A percentile compares a stretch with the other conserved stretches of the same genome.
Evolutionary conservation across 2,329 filamentous ascomycete genomes (phyloP).

Genomic region (Endothia cerciana): DNA sequence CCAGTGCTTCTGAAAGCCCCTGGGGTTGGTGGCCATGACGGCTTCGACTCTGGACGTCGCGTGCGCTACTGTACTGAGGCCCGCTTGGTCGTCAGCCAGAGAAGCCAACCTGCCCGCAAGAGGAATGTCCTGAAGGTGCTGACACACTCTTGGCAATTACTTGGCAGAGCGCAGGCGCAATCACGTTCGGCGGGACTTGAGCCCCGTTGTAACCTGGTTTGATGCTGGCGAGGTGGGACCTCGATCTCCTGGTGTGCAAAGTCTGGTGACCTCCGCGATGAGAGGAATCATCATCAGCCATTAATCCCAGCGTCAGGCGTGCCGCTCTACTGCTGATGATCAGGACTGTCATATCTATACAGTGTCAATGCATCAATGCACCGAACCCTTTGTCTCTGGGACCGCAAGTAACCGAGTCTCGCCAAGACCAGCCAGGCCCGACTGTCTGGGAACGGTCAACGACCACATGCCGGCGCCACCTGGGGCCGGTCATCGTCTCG

Average conservation of each 20-base stretch:
- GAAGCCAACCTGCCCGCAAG: too few species aligned
- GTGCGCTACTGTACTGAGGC: too few species aligned
- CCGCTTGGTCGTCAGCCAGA: neutral
- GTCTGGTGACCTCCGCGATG: neutral
- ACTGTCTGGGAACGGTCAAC: slow-evolving; percentile 5
- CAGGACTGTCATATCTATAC: neutral
- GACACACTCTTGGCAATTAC: slow-evolving; percentile 1
- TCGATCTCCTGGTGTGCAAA: neutral
- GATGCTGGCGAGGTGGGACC: neutral
- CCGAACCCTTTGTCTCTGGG: too few species aligned
- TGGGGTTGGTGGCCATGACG: neutral
- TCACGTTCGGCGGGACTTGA: neutral
- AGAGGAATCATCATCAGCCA: neutral
- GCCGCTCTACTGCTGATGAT: neutral
- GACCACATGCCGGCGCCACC: neutral
- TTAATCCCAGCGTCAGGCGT: neutral
- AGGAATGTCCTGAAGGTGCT: slow-evolving; percentile 1
- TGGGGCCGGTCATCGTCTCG: slow-evolving; percentile 1
- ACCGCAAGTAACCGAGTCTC: too few species aligned
- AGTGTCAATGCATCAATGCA: slow-evolving; percentile 2
- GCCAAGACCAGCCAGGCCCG: neutral
- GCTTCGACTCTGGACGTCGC: slow-evolving; percentile 7
- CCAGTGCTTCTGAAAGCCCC: neutral
- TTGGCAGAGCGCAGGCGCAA: slow-evolving; percentile 7
- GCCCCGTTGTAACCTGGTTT: neutral